A percentile compares a stretch with the other conserved stretches of the same genome.
These are phyloP conservation scores for Echites panduratus DNA, from an alignment of 257 asterid species.

Conservation along the genomic window DNA sequence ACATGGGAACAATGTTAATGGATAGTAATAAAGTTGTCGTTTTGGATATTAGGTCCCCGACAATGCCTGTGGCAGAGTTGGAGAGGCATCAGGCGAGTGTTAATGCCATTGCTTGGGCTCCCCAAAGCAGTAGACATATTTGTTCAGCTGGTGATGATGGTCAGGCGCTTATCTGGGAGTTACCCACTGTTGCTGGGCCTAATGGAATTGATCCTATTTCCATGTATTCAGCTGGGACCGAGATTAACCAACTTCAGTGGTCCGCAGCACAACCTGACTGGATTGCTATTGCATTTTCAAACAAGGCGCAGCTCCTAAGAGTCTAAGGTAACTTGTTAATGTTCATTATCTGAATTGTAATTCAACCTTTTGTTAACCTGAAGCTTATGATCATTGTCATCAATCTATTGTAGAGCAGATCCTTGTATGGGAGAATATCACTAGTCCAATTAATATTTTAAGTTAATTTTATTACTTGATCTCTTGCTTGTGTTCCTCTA, in stretches of 20 bases:
- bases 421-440: not conserved
- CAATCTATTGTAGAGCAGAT: not conserved
- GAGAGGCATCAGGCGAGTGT: conserved; percentile 86
- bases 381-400: not conserved
- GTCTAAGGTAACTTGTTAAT: conserved; percentile 41
- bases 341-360: not conserved
- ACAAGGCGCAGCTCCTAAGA: conserved; percentile 82
- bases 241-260: conserved; percentile 94
- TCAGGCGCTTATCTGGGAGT: conserved; percentile 83
- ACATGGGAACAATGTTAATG: conserved; percentile 87
- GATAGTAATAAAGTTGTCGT: conserved; percentile 76
- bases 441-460: not conserved
- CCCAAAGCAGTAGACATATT: conserved; percentile 76
- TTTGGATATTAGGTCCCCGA: conserved; percentile 74
- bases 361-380: not conserved
- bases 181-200: conserved; percentile 87
- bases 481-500: not conserved
- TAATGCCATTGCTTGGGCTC: conserved; percentile 92
- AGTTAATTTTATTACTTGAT: not conserved
- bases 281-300: conserved; percentile 82
- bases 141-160: conserved; percentile 93
- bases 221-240: conserved; percentile 58
- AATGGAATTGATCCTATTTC: conserved; percentile 86
- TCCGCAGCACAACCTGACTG: conserved; percentile 74
- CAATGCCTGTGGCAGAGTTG: conserved; percentile 82